A percentile compares a stretch with the other conserved stretches of the same genome.
phyloP scores from a whole-genome alignment of 345 rosid species.

The Salix caprea region DNA sequence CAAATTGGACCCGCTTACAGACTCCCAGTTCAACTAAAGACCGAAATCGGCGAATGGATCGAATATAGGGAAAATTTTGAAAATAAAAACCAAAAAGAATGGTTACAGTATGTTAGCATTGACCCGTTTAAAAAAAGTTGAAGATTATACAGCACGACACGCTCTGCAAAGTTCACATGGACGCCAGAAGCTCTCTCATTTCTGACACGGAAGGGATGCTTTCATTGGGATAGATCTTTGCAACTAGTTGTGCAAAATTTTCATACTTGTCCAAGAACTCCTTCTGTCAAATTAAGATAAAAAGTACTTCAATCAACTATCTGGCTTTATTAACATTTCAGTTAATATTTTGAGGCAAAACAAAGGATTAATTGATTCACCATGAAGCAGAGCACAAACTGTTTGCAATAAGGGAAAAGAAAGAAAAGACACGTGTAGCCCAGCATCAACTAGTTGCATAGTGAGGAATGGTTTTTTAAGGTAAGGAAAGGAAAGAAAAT shows the following conservation, averaged over 20 bases:
- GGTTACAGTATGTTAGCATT: constrained; percentile 21
- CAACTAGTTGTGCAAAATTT: constrained; percentile 77
- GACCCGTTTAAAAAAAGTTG: not conserved
- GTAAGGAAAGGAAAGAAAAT: not conserved
- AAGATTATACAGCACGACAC: no score
- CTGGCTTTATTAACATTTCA: not conserved
- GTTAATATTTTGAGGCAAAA: not conserved
- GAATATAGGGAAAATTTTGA: constrained; percentile 4
- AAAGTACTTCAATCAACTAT: not conserved
- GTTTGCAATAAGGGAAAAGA: not conserved
- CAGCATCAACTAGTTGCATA: not conserved
- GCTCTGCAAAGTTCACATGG: constrained; percentile 45
- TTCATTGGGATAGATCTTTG: constrained; percentile 83
- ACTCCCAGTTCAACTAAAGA: constrained; percentile 2
- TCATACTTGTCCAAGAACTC: constrained; percentile 96
- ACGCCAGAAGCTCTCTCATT: constrained; percentile 75
- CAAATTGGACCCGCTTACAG: not conserved
- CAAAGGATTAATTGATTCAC: not conserved
- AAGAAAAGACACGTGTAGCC: not conserved
- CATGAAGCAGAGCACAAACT: not conserved
- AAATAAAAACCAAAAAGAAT: constrained; percentile 9
- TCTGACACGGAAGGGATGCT: constrained; percentile 65
- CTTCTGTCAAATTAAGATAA: constrained; percentile 47
- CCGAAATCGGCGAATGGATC: constrained; percentile 12
- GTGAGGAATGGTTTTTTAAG: not conserved